These are phyloP conservation scores for Lepiota venenata DNA, from an alignment of 768 basidiomycete genomes.

Conservation along the genomic window DNA sequence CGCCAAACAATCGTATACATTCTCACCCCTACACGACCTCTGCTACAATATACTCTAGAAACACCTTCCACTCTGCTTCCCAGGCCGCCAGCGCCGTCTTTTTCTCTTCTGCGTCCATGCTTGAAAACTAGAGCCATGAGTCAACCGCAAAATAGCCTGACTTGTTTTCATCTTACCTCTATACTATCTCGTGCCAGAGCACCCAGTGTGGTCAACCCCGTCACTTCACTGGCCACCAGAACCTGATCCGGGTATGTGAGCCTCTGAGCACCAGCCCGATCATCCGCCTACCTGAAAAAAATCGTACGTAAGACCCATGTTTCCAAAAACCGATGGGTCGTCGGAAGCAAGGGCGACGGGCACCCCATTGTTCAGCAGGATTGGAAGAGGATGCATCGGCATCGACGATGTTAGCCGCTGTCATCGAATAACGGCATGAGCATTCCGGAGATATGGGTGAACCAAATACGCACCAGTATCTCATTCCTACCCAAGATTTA, in stretches of 20 bases:
- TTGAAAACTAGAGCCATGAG: constrained; percentile 43
- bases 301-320: constrained; percentile 75
- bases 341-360: constrained; percentile 72
- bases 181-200: constrained; percentile 66
- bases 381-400: constrained; percentile 74
- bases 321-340: constrained; percentile 75
- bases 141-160: not conserved
- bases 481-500: constrained; percentile 51
- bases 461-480: constrained; percentile 47
- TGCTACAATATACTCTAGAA: constrained; percentile 30
- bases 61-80: constrained; percentile 46
- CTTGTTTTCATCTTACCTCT: constrained; percentile 32
- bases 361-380: constrained; percentile 69
- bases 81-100: constrained; percentile 35
- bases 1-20: constrained; percentile 27
- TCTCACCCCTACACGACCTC: constrained; percentile 8
- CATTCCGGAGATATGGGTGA: not conserved
- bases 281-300: constrained; percentile 58
- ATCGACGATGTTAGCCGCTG: constrained; percentile 76
- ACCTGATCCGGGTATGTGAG: constrained; percentile 36
- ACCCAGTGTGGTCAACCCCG: constrained; percentile 58
- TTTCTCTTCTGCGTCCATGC: constrained; percentile 45
- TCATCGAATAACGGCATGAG: constrained; percentile 1
- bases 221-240: constrained; percentile 64
- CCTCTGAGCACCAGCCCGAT: not conserved